Base-by-base conservation (phyloP, 352 stramenopile genomes). In the Pythium periplocum region DNA sequence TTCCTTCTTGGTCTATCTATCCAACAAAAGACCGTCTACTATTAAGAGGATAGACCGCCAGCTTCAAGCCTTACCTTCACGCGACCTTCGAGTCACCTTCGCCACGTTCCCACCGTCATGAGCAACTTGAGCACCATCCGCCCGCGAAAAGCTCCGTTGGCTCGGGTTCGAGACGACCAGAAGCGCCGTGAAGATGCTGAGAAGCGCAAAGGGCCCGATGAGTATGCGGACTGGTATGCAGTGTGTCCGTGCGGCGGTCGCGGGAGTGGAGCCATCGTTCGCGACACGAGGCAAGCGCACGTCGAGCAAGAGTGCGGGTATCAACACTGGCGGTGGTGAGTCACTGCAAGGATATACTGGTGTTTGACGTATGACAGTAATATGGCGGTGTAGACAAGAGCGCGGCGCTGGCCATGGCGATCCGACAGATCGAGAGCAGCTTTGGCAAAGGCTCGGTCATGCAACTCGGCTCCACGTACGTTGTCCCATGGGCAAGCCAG, bases 361-460 rank as follows among this genome's bases (percentile, higher is more conserved):
- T 48, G 4, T 33, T 32, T 41, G 17, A 10, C 12, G 17, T 35
- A 39, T 42, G 33, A n/a, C 34, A 26, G 17, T 26, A 26, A 26
- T 26, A 26, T 26, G 17, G 17, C 17, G 17, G 10, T 33, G 43
- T 39, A 90, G 83, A 94, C 54, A 86, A 85, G 44, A 84, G 77
- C 49, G 72, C 74, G 35, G 94, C 94, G n/a, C 69, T 98, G 46
- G 83, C 96, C 32, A 97, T 97, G 69, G 96, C 97, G 1, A 88
- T 98, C 43, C 83, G 87, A 39, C 85, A 97, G 69, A 98, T 98
- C 64, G 96, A 98, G 77, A 92, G 90, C 54, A 92, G 77, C 66
- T 98, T 98, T 64, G 96, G 96, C 50, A 93, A 97, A 48, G 96
- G 96, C n/a, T 86, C 90, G 0, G 95, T 99, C 46, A 97, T 99